Base-by-base conservation (phyloP, 208 protist genomes). In the Leishmania mexicana region DNA sequence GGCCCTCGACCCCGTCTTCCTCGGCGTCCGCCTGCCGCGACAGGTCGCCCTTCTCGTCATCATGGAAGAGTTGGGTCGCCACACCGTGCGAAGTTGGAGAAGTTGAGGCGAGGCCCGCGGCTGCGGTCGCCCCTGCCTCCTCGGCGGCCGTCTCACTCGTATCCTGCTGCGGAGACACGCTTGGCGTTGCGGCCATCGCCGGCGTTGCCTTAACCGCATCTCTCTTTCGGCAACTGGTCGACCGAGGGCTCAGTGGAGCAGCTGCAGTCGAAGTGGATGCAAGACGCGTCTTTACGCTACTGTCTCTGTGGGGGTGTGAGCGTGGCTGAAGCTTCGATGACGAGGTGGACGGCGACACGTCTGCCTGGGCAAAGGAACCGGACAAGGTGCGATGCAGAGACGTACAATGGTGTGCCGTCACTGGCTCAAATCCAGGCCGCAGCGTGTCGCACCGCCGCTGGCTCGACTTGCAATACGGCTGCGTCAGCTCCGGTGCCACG, bases 351-450 rank as follows among this genome's bases (percentile, higher is more conserved):
- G n/a, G n/a, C 31, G 15, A 35, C 35, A 13, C 58, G 28, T 40
- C 76, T 31, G 45, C 40, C 15, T 53, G 57, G 28, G 76, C 60
- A 42, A 38, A 45, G 38, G 76, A 65, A 31, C 53, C 45, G 21
- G 49, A 40, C 35, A 28, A 35, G 31, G 62, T 82, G 58, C 72
- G 72, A 31, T 75, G 70, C 7, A 49, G 57, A 57, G 54, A 40
- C 4, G 64, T 45, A 42, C 62, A 51, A 24, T 80, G 31, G 78
- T 75, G 82, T 47, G 70, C 75, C 51, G 81, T 88, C 17, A 90
- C 80, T 19, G 87, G 87, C 53, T 88, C 76, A 76, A 85, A 90
- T 64, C 81, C 84, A 24, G 87, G 87, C 49, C 79, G 79, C 21
- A 89, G 38, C 13, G 54, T 68, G 76, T 79, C 79, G 38, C 85